Percentiles rank a stretch among this genome's conserved stretches.
These are phyloP conservation scores for Termitomyces sp. DNA, from an alignment of 768 basidiomycete species.

Conservation along the genomic window DNA sequence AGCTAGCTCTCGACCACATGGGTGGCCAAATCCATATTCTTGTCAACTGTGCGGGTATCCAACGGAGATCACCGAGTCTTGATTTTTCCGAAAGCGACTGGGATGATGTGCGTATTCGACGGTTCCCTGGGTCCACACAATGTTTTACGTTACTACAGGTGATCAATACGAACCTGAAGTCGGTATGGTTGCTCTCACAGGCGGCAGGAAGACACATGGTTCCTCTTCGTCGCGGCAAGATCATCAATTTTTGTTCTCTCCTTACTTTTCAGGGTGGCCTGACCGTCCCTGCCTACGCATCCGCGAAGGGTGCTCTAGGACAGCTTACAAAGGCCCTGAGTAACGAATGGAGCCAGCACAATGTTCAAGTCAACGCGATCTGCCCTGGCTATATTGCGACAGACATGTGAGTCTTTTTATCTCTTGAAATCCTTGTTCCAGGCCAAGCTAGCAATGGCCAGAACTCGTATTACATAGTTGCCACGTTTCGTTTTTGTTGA, in stretches of 20 bases:
- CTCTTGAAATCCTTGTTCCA: background rate
- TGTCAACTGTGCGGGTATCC: constrained; percentile 70
- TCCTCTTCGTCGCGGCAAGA: constrained; percentile 57
- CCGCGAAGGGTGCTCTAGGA: constrained; percentile 85
- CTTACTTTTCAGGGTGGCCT: constrained; percentile 59
- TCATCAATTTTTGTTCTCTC: constrained; percentile 71
- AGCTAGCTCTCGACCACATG: constrained; percentile 36
- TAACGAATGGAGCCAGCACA: constrained; percentile 90
- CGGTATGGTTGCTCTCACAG: constrained; percentile 80
- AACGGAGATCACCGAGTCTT: constrained; percentile 53
- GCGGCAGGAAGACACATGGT: constrained; percentile 92
- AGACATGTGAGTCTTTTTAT: constrained; percentile 60
- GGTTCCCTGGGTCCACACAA: background rate
- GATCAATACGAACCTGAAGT: constrained; percentile 83
- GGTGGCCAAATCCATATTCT: constrained; percentile 50
- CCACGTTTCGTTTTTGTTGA: background rate
- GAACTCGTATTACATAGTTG: background rate
- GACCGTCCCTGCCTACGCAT: constrained; percentile 88
- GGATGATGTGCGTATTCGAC: constrained; percentile 48
- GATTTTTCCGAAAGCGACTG: constrained; percentile 64
- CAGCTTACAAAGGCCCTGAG: constrained; percentile 86
- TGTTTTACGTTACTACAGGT: constrained; percentile 42
- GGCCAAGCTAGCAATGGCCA: background rate
- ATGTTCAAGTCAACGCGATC: constrained; percentile 86
- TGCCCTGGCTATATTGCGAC: constrained; percentile 87